Base-by-base conservation (phyloP, 306 rosid species). In the Alnus glutinosa region DNA sequence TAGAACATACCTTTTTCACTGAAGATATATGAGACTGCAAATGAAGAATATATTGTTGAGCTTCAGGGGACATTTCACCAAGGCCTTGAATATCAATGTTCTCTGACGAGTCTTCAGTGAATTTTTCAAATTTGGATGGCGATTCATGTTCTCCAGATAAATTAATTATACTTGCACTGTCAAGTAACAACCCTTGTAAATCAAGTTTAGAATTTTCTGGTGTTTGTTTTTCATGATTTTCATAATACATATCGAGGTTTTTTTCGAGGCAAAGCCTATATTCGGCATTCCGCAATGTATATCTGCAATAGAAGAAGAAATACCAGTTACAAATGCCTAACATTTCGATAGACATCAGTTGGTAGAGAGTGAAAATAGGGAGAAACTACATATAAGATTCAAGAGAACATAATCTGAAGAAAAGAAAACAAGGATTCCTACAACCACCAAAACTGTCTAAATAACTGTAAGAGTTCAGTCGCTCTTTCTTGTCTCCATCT, bases 281-380 rank as follows among this genome's bases (percentile, higher is more conserved):
- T 79, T 95, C 98, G 64, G 95, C 98, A 86, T 95, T 95, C 16
- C 94, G 92, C 79, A 95, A 74, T 19, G 98, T 95, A 85, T 95
- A 95, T 82, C 98, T 95, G 86, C 72, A 87, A 81, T 50, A 66
- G 16, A 61, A 6, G 51, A 74, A 76, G 69, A 80, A 79, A 66
- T 28, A 14, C 78, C 50, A 42, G 66, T 79, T 74, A 86, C 28
- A 63, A 73, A 32, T 48, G 75, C 69, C 68, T 61, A 62, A 52
- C 55, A 47, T 71, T 71, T 75, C 74, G 78, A 79, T 19, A 74
- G 66, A 39, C 58, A 52, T 30, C 15, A 15, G 49, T 68, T 13
- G 44, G 50, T 19, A 67, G 46, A 32, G 52, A 57, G 62, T 36
- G 46, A 80, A 30, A 70, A 71, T 42, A 69, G 37, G 30, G 69